These are phyloP conservation scores for Bipolaris oryzae DNA, from an alignment of 2,329 filamentous ascomycete species.

Conservation along the genomic window DNA sequence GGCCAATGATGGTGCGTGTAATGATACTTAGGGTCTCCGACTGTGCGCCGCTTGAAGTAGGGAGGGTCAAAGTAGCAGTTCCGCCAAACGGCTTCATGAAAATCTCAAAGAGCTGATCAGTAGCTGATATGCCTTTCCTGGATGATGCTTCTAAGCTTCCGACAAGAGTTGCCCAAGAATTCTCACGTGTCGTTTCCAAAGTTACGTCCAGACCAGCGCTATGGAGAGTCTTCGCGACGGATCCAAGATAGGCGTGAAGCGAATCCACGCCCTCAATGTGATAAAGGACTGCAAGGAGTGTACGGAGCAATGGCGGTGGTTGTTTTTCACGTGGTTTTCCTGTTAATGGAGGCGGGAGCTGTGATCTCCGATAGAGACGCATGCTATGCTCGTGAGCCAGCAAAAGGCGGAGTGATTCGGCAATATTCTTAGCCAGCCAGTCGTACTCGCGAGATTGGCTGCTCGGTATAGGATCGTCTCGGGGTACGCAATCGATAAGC, in stretches of 20 bases:
- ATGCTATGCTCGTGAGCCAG: constrained; percentile 79
- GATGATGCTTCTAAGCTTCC: constrained; percentile 36
- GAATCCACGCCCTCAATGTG: constrained; percentile 52
- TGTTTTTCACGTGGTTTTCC: constrained; percentile 57
- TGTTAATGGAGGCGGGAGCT: constrained; percentile 64
- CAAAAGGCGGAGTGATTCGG: constrained; percentile 73
- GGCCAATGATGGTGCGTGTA: constrained; percentile 42
- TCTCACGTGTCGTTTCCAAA: constrained; percentile 33
- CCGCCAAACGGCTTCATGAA: constrained; percentile 40
- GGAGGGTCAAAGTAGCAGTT: constrained; percentile 35
- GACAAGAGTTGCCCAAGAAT: constrained; percentile 36
- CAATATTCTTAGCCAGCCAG: constrained; percentile 67
- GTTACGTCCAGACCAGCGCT: constrained; percentile 41
- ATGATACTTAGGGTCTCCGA: constrained; percentile 33
- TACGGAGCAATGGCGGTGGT: constrained; percentile 64
- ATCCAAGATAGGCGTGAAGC: constrained; percentile 44
- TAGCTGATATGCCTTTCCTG: constrained; percentile 35
- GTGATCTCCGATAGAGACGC: constrained; percentile 71
- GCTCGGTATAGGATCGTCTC: constrained; percentile 55
- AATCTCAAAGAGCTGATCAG: constrained; percentile 39
- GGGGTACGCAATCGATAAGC: constrained; percentile 69
- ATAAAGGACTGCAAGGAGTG: constrained; percentile 61
- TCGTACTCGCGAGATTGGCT: constrained; percentile 38
- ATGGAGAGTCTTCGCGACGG: constrained; percentile 25
- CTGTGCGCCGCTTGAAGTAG: constrained; percentile 25